Evolutionary conservation across 164 flowering plant genomes (phyloP).

Genomic region (Aristolochia fimbriata): DNA sequence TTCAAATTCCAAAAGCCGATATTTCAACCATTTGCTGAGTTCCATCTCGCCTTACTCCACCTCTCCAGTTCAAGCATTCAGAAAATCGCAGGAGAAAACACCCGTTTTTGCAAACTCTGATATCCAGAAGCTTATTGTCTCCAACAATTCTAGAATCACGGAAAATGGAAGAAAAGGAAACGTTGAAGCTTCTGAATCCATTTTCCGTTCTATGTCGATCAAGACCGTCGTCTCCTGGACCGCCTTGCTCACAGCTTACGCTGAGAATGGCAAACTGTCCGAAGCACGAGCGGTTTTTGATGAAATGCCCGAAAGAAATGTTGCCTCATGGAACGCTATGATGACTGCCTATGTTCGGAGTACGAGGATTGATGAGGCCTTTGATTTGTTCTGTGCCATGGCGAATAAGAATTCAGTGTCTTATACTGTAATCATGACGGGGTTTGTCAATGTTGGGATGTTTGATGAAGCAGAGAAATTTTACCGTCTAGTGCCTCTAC

Average conservation of each 20-base stretch:
- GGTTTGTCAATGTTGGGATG: slow-evolving; percentile 24
- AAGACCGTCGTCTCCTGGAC: slow-evolving; percentile 37
- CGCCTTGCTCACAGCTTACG: slow-evolving; percentile 42
- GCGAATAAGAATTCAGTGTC: slow-evolving; percentile 24
- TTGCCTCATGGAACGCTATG: slow-evolving; percentile 44
- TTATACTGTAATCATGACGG: slow-evolving; percentile 31
- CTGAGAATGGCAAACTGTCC: slow-evolving; percentile 21
- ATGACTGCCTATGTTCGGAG: slow-evolving; percentile 31
- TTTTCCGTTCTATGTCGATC: slow-evolving; percentile 31
- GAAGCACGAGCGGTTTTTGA: slow-evolving; percentile 38
- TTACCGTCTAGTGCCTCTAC: slow-evolving; percentile 16
- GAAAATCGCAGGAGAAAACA: slow-evolving; percentile 4
- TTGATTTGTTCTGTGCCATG: slow-evolving; percentile 22
- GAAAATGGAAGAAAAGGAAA: slow-evolving; percentile 33
- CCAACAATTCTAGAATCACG: slow-evolving; percentile 36
- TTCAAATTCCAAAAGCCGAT: neutral
- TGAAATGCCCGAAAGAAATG: slow-evolving; percentile 32
- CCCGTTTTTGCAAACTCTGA: neutral
- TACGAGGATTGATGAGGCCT: slow-evolving; percentile 19
- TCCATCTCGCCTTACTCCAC: neutral
- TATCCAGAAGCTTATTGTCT: slow-evolving; percentile 13
- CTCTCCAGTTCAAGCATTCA: slow-evolving; percentile 2
- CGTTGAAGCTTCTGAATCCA: slow-evolving; percentile 27
- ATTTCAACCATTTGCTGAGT: neutral
- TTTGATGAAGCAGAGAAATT: slow-evolving; percentile 25